These are phyloP conservation scores for Talinum fruticosum DNA, from an alignment of 148 eudicot species.

Conservation along the genomic window DNA sequence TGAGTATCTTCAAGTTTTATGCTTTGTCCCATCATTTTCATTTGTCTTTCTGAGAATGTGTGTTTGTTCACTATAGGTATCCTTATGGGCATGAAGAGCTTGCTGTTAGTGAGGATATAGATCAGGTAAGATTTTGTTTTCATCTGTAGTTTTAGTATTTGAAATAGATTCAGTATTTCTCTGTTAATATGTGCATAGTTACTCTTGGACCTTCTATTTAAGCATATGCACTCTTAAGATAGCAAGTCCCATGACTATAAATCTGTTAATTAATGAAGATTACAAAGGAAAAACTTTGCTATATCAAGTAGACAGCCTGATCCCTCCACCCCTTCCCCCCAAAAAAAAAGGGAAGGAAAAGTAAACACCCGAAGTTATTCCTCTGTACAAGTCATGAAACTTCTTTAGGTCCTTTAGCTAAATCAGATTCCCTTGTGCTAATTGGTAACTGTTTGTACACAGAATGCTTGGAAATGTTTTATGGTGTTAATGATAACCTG, in stretches of 20 bases:
- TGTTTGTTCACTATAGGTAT: slow-evolving; percentile 42
- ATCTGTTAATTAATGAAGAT: neutral
- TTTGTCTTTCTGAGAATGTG: slow-evolving; percentile 6
- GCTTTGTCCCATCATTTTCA: neutral
- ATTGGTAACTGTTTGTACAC: neutral
- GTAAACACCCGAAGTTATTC: no score
- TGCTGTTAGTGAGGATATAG: slow-evolving; percentile 86
- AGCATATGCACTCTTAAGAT: no score
- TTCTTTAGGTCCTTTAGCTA: neutral
- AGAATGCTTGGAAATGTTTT: no score
- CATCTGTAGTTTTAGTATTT: neutral
- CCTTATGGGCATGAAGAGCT: slow-evolving; percentile 98
- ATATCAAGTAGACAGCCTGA: neutral
- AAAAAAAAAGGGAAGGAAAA: no score
- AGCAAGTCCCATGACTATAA: no score
- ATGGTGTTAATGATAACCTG: no score
- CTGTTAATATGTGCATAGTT: no score
- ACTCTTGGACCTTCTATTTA: neutral
- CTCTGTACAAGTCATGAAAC: neutral
- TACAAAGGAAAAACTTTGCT: no score
- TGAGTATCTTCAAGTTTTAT: slow-evolving; percentile 35
- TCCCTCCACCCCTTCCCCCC: no score
- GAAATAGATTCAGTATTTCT: neutral
- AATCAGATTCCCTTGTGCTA: neutral
- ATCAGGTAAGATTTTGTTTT: slow-evolving; percentile 53